These are phyloP conservation scores for Parastagonospora avenae DNA, from an alignment of 2,329 filamentous ascomycete species.

Conservation along the genomic window DNA sequence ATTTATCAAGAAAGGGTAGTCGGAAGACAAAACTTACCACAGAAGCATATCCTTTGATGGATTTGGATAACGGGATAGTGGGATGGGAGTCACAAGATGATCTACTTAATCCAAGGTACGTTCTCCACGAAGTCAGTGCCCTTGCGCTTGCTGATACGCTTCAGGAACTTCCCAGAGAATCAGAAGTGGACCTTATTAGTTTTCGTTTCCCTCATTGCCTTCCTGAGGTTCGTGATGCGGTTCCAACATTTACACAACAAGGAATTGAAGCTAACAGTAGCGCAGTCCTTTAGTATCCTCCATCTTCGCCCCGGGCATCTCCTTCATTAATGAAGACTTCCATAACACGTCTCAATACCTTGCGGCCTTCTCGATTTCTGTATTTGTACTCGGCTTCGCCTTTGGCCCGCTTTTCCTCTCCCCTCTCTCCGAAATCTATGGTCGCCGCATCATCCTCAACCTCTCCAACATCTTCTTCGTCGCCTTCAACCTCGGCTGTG, in stretches of 20 bases:
- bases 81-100: constrained; percentile 32
- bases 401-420: constrained; percentile 69
- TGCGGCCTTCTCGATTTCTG: constrained; percentile 35
- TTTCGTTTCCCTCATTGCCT: too few species aligned
- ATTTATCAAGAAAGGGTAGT: too few species aligned
- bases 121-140: background rate
- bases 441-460: constrained; percentile 44
- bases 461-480: constrained; percentile 45
- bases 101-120: constrained; percentile 24
- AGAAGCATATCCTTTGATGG: too few species aligned
- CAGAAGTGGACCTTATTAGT: too few species aligned
- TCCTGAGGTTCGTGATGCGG: too few species aligned
- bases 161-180: too few species aligned
- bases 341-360: constrained; percentile 2
- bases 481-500: constrained; percentile 39
- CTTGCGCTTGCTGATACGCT: too few species aligned
- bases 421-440: constrained; percentile 63
- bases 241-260: too few species aligned
- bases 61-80: constrained; percentile 25
- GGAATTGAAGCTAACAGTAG: too few species aligned
- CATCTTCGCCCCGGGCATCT: constrained; percentile 28
- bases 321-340: constrained; percentile 18
- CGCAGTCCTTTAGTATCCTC: constrained; percentile 33
- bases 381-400: constrained; percentile 34
- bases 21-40: too few species aligned